Conservation (phyloP, 768 basidiomycete genomes). For the Roridomyces roridus region DNA sequence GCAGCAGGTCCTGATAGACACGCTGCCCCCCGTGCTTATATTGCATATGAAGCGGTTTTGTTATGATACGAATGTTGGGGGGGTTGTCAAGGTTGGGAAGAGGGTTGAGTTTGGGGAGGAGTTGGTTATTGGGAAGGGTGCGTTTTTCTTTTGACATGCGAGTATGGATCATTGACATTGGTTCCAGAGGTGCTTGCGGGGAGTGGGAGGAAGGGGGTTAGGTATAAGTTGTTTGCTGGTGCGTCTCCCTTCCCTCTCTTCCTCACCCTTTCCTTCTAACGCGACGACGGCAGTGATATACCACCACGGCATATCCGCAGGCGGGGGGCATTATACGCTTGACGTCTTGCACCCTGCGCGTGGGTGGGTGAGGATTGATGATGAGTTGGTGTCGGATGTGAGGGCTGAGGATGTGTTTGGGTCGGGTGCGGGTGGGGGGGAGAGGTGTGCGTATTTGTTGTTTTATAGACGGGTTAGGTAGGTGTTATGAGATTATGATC, state of each 20-base stretch:
- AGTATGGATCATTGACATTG: too few species aligned
- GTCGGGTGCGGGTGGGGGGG: conserved; percentile 55
- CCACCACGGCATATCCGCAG: conserved; percentile 90
- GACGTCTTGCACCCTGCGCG: conserved; percentile 83
- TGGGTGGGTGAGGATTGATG: conserved; percentile 93
- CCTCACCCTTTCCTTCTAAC: background rate
- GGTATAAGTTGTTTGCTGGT: conserved; percentile 89
- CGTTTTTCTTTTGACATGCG: too few species aligned
- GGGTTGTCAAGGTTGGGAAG: conserved; percentile 88
- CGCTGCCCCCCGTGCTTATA: conserved; percentile 69
- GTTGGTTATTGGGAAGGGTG: conserved; percentile 73
- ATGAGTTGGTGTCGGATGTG: conserved; percentile 84
- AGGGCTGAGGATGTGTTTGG: conserved; percentile 74
- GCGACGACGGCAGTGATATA: conserved; percentile 67
- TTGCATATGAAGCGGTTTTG: conserved; percentile 63
- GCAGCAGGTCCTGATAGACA: conserved; percentile 28
- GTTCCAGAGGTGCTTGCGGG: conserved; percentile 45
- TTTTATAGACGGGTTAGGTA: conserved; percentile 85
- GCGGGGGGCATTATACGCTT: conserved; percentile 95
- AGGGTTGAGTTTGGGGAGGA: conserved; percentile 79
- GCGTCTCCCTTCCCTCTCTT: conserved; percentile 27
- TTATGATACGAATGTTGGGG: conserved; percentile 77
- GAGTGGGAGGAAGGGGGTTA: conserved; percentile 51
- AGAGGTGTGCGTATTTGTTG: conserved; percentile 82
- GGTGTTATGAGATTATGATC: too few species aligned